phyloP scores from a whole-genome alignment of 2,329 filamentous ascomycete genomes.

The Monilinia fructicola region DNA sequence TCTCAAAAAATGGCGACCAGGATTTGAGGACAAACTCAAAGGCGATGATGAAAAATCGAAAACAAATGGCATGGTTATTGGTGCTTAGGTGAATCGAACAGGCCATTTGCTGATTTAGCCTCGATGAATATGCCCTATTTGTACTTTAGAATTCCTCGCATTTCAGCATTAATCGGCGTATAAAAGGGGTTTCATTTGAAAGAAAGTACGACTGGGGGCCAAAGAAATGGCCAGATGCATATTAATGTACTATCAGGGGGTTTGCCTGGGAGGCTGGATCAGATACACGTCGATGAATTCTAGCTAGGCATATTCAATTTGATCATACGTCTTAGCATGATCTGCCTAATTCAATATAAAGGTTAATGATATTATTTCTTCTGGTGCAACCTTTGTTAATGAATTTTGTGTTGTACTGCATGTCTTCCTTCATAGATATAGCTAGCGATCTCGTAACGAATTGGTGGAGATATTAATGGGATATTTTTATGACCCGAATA shows the following conservation, averaged over 20 bases:
- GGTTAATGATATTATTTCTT: background rate
- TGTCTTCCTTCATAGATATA: background rate
- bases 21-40: slow-evolving; percentile 36
- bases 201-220: slow-evolving; percentile 1
- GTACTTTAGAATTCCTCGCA: slow-evolving; percentile 19
- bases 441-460: background rate
- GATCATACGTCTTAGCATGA: background rate
- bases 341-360: background rate
- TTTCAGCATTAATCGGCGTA: slow-evolving; percentile 22
- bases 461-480: background rate
- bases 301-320: background rate
- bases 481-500: background rate
- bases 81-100: slow-evolving; percentile 7
- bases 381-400: too few species aligned
- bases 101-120: background rate
- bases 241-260: slow-evolving; percentile 16
- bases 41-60: slow-evolving; percentile 29
- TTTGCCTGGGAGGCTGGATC: background rate
- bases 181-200: slow-evolving; percentile 3
- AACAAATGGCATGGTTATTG: slow-evolving; percentile 24
- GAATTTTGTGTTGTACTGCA: background rate
- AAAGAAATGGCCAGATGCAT: slow-evolving; percentile 1
- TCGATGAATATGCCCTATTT: background rate
- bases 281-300: background rate
- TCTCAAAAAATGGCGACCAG: slow-evolving; percentile 59